Evolutionary conservation across 768 basidiomycete species (phyloP), one percentile per base, ranked within the genome.

Genomic region (Boletus edulis): DNA sequence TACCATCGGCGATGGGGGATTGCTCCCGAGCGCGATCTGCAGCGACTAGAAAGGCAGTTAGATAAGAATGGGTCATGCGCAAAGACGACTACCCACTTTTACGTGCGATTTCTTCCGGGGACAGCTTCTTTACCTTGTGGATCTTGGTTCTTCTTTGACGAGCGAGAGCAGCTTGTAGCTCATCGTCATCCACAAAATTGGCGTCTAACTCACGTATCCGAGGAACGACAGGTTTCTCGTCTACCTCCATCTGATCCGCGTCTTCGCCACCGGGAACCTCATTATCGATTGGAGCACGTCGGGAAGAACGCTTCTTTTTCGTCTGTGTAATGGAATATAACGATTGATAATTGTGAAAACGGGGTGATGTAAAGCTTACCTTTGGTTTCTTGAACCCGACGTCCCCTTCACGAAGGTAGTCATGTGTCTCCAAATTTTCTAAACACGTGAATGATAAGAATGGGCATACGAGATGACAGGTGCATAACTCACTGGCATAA

Each of bases 111-210:
- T 96, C 86, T 64, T 97, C 94, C 0, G 92, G 87, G 4, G 86
- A 81, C 14, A 87, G 51, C 63, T 89, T 92, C 67, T 90, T 87
- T 20, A 79, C 61, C 68, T 89, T 92, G 65, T 82, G 84, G 5
- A 93, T 76, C 62, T 90, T 91, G 46, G 88, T 87, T 64, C 89
- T 83, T 54, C 97, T 81, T 55, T 91, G 85, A 11, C 91, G 84
- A 35, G 96, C 87, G 55, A 98, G 78, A 27, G 91, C 92, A 40
- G 91, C 90, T 77, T 98, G 95, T 41, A 99, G 82, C 65, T 99
- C 97, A 71, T 99, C 97, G 71, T 99, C 97, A 73, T 98, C 97
- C 59, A 98, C 88, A 72, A 97, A 92, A 73, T 96, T 96, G 63
- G 80, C 78, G 68, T 94, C 85, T 49, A 93, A 78, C 68, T 94